Evolutionary conservation across 176 grass and related monocot genomes (phyloP).

Genomic region (Zea mays): Zm-B73-REFERENCE-NAM-5.0 NC_050100.1:101709001-101709500

Average conservation of each 20-base stretch:
- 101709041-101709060: neutral
- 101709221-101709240: neutral
- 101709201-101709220: neutral
- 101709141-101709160: neutral
- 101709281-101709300: neutral
- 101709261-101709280: neutral
- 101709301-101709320: neutral
- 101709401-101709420: neutral
- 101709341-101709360: neutral
- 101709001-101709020: neutral
- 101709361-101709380: conserved; percentile 9
- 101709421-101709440: conserved; percentile 8
- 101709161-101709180: neutral
- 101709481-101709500: conserved; percentile 34
- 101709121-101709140: conserved; percentile 13
- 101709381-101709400: conserved; percentile 32
- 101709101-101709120: conserved; percentile 1
- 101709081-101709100: neutral
- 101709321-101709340: conserved; percentile 6
- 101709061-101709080: neutral
- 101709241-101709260: neutral
- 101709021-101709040: neutral
- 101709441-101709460: neutral
- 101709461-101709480: conserved; percentile 6
- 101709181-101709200: neutral